Conservation (phyloP, 2,329 filamentous ascomycete genomes). For the Colletotrichum sp. region DNA sequence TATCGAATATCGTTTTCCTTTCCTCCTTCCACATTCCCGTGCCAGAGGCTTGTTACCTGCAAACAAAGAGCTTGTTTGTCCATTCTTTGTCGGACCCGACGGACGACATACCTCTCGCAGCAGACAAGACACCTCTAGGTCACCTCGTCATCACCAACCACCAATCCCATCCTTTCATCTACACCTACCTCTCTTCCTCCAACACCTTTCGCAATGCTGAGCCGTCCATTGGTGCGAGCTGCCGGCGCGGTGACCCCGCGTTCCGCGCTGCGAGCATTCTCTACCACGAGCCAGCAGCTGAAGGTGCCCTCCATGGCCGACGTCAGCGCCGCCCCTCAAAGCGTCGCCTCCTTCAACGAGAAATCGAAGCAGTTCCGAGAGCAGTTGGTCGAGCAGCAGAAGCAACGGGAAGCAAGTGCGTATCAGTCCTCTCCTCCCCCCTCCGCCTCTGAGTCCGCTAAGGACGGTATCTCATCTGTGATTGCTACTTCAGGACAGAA, state of each 20-base stretch:
- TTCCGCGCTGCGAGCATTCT: conserved; percentile 60
- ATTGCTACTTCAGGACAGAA: conserved; percentile 57
- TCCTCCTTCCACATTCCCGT: conserved; percentile 1
- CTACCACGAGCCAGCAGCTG: conserved; percentile 52
- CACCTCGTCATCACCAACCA: neutral
- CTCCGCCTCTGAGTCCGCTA: conserved; percentile 44
- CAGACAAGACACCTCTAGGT: conserved; percentile 14
- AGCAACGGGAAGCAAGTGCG: conserved; percentile 87
- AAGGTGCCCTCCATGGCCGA: conserved; percentile 83
- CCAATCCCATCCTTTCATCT: neutral
- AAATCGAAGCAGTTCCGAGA: conserved; percentile 89
- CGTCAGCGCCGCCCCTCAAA: conserved; percentile 69
- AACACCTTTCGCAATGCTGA: conserved; percentile 51
- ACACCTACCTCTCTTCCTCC: conserved; percentile 1
- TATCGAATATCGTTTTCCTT: conserved; percentile 14
- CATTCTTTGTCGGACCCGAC: conserved; percentile 2
- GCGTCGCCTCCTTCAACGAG: conserved; percentile 76
- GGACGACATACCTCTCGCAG: neutral
- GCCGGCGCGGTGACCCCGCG: conserved; percentile 49
- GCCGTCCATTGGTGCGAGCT: conserved; percentile 54
- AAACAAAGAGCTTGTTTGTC: conserved; percentile 17
- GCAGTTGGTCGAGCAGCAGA: conserved; percentile 76
- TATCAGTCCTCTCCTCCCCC: conserved; percentile 45
- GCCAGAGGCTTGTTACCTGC: conserved; percentile 20
- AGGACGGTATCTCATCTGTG: conserved; percentile 70